phyloP scores from a whole-genome alignment of 2,329 filamentous ascomycete species.

The Metarhizium brunneum region DNA sequence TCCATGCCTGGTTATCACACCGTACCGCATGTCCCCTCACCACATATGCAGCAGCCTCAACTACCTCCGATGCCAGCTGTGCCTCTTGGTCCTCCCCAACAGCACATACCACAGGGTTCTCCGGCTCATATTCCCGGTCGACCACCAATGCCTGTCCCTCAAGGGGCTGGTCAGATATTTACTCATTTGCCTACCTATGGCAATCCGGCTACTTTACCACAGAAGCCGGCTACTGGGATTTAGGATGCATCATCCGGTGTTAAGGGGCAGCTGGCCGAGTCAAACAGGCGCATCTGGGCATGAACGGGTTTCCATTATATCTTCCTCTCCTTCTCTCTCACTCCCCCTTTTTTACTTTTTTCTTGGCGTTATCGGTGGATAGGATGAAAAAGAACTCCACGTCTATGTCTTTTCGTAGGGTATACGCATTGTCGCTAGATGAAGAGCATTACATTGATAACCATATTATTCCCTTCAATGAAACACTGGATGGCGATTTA shows the following conservation, averaged over 20 bases:
- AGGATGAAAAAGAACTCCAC: conserved; percentile 15
- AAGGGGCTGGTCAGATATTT: conserved; percentile 36
- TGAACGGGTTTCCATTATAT: conserved; percentile 18
- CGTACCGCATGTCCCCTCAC: conserved; percentile 29
- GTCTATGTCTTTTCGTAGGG: not conserved
- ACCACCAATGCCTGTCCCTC: conserved; percentile 31
- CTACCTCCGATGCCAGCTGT: conserved; percentile 19
- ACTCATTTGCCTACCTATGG: conserved; percentile 47
- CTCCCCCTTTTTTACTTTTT: conserved; percentile 8
- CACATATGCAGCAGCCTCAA: conserved; percentile 13
- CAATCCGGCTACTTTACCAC: conserved; percentile 50
- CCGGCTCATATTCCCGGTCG: conserved; percentile 36
- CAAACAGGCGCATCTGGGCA: conserved; percentile 23
- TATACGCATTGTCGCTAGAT: conserved; percentile 3
- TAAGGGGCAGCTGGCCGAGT: conserved; percentile 10
- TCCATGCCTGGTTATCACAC: conserved; percentile 42
- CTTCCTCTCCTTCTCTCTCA: not conserved
- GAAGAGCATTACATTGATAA: conserved; percentile 12
- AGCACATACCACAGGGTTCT: conserved; percentile 32
- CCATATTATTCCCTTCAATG: conserved; percentile 8
- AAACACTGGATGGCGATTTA: conserved; percentile 17
- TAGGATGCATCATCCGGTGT: conserved; percentile 25
- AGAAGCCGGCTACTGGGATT: conserved; percentile 45
- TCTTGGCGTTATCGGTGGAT: conserved; percentile 29
- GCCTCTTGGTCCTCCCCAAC: conserved; percentile 23